Evolutionary conservation across 257 asterid species (phyloP).

Genomic region (Echites panduratus): DNA sequence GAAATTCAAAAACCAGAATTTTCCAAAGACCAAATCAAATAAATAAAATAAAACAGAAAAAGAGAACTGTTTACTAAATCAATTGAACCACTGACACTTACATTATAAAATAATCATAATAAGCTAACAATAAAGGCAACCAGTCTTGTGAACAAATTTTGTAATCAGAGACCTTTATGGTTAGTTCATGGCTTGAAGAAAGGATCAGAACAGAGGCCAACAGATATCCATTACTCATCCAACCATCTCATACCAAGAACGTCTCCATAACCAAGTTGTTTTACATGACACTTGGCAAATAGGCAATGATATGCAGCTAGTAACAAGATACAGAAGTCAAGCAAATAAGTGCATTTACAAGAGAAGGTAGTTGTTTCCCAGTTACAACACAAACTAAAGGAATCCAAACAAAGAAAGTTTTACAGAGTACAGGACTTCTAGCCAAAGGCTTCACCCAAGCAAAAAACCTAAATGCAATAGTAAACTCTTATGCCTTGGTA

Average conservation of each 20-base stretch:
- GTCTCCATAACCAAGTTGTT: conserved; percentile 7
- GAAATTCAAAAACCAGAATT: not conserved
- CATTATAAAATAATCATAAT: not conserved
- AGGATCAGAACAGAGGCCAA: not conserved
- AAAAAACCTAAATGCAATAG: not conserved
- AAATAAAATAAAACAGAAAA: not conserved
- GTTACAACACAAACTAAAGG: not conserved
- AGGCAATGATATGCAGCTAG: not conserved
- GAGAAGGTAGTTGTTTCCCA: not conserved
- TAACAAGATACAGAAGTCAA: not conserved
- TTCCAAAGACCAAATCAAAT: not conserved
- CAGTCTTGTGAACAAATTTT: not conserved
- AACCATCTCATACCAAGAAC: not conserved
- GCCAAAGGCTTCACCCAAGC: conserved; percentile 2
- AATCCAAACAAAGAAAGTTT: not conserved
- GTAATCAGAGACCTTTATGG: not conserved
- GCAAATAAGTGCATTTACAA: not conserved
- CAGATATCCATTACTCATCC: not conserved
- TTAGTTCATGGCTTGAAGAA: not conserved
- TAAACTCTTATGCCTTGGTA: not conserved
- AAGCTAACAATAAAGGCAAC: not conserved
- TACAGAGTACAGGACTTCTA: not conserved
- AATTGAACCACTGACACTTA: not conserved
- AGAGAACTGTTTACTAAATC: not conserved
- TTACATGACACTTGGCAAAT: not conserved